Evolutionary conservation across 257 asterid species (phyloP).

Genomic region (Mentha longifolia): DNA sequence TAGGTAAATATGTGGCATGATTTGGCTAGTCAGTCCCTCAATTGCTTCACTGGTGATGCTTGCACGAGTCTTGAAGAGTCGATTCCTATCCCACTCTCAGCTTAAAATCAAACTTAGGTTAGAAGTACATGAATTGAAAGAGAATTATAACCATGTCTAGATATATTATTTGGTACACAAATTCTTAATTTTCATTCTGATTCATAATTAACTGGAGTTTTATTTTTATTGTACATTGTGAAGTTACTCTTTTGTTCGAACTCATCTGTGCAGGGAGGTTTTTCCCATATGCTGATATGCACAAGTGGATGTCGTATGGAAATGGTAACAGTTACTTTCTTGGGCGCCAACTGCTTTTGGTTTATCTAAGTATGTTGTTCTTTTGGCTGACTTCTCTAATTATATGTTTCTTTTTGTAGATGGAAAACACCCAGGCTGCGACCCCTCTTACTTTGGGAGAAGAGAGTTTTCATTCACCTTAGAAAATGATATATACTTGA

Average conservation of each 20-base stretch:
- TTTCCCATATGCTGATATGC: conserved; percentile 80
- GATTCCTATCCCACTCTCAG: background rate
- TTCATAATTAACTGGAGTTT: background rate
- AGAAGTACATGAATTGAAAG: background rate
- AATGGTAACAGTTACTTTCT: conserved; percentile 57
- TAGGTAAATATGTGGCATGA: background rate
- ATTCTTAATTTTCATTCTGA: background rate
- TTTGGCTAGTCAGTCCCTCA: background rate
- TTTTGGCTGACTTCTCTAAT: conserved; percentile 13
- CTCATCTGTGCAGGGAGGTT: conserved; percentile 62
- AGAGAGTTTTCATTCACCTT: conserved; percentile 91
- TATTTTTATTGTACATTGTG: conserved; percentile 16
- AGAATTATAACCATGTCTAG: background rate
- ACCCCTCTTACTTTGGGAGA: conserved; percentile 78
- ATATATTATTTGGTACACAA: background rate
- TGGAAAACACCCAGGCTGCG: conserved; percentile 98
- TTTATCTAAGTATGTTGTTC: conserved; percentile 9
- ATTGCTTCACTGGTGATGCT: background rate
- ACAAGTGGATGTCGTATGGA: conserved; percentile 91
- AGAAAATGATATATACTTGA: conserved; percentile 76
- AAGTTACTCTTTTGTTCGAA: conserved; percentile 24
- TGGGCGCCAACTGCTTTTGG: conserved; percentile 14
- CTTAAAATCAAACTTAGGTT: background rate
- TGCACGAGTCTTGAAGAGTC: background rate
- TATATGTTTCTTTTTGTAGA: conserved; percentile 45